Conservation (phyloP, 1,284 basidiomycete species). For the Rhodotorula sp. region DNA sequence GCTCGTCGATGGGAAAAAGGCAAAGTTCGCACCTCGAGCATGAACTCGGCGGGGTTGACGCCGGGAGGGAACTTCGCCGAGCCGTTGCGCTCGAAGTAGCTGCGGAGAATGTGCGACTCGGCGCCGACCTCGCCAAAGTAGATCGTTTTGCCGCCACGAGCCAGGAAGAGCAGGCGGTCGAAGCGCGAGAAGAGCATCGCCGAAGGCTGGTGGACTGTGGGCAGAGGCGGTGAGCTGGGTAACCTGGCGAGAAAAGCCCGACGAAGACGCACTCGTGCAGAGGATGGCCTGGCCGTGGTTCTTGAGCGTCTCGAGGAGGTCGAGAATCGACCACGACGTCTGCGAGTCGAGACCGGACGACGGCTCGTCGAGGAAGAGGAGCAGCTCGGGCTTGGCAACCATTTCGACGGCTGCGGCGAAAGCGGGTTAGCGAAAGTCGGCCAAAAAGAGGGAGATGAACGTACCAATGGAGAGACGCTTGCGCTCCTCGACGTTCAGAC, state of each 20-base stretch:
- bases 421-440: neutral
- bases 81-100: conserved; percentile 59
- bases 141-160: conserved; percentile 57
- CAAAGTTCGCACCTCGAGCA: conserved; percentile 46
- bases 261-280: conserved; percentile 44
- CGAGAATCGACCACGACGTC: conserved; percentile 80
- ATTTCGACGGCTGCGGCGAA: conserved; percentile 58
- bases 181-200: conserved; percentile 65
- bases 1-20: neutral
- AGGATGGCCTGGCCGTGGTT: conserved; percentile 74
- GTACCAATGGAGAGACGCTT: conserved; percentile 74
- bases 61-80: conserved; percentile 55
- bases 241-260: too few relatives aligned
- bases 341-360: conserved; percentile 71
- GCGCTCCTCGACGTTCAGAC: conserved; percentile 63
- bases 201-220: conserved; percentile 67
- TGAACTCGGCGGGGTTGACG: conserved; percentile 57
- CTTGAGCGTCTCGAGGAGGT: conserved; percentile 73
- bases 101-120: conserved; percentile 56
- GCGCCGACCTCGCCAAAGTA: conserved; percentile 61
- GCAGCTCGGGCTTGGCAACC: conserved; percentile 68
- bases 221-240: conserved; percentile 59
- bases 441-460: neutral
- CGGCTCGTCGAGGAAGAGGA: conserved; percentile 75
- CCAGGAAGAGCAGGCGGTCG: conserved; percentile 58